Base-by-base conservation (phyloP, 768 basidiomycete species). In the Hebeloma cylindrosporum region DNA sequence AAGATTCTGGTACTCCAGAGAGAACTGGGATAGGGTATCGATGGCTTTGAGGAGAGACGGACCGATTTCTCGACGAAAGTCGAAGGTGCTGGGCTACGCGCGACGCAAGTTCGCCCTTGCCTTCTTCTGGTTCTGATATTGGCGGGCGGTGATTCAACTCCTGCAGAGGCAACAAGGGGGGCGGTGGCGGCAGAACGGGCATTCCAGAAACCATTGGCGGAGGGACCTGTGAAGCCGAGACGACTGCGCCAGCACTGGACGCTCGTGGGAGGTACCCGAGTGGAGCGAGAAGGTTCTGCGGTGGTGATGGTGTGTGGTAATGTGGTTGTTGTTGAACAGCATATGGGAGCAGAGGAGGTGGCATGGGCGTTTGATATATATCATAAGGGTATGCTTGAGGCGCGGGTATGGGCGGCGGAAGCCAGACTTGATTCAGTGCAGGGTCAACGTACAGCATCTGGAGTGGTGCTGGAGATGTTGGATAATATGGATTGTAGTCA, bases 31-130 rank as follows among this genome's bases (percentile, higher is more conserved):
- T 31, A 26, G 75, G 73, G 56, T 75, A 78, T 18, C 77, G 70
- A 53, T 80, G 82, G 8, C 82, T 75, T 36, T 64, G 72, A 5
- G 75, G 86, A 18, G 86, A 88, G 17, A 78, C 77, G 0, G 83
- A 81, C 18, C 78, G 77, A 48, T 78, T 65, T 10, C 83, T 71
- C 18, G 79, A 79, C 10, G 77, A 73, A 31, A 73, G 60, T 37
- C 76, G 75, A 7, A 87, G 64, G 50, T 85, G 82, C 34, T 75
- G 76, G 18, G 83, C 64, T 31, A 83, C 72, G 9, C 82, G 73
- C 3, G 75, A 72, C 14, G 83, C 77, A 13, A 74, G 74, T 45
- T 77, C 73, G 29, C 82, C 85, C 56, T 82, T 82, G 26, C 80
- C 79, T 53, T 78, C 78, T 62, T 80, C 73, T 3, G 71, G 65